Evolutionary conservation across 1,284 basidiomycete species (phyloP), one percentile per base, ranked within the genome.

Genomic region (Fomitopsis betulina): DNA sequence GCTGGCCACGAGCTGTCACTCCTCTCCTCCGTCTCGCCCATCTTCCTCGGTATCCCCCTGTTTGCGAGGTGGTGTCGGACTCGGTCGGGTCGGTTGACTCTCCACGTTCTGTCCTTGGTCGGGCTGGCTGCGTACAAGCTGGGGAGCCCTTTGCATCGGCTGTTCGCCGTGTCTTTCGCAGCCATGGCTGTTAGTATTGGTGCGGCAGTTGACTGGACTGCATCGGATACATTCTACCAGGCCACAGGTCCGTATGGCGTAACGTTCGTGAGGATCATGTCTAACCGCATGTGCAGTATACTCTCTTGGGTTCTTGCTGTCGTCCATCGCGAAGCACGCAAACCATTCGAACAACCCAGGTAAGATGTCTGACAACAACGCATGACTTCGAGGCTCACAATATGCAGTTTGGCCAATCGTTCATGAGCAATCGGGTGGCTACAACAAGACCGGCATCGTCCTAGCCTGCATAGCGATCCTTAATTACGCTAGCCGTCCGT

Each of bases 311-410:
- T 74, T 94, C n/a, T 65, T 91, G 21, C 55, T 88, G 8, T 82
- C 87, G 5, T 83, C 89, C 1, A 63, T 93, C n/a, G 78, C 85
- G 33, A 95, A 94, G 68, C 89, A 91, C 65, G 78, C 82, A 12
- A 93, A 93, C 65, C 81, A 91, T 67, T 84, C 86, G 0, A 92
- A 91, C 63, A 94, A 94, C 67, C 93, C 93, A 63, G 75, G 88
- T 88, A 67, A 39, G 37, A n/a, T 30, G 4, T 39, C 30, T 45
- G 32, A n/a, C 21, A 6, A 30, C 6, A 15, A 15, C 10, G 17
- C 3, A 21, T 35, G 25, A 9, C 17, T 30, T 13, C 23, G 25
- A 7, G 9, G 6, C 49, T 51, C n/a, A 51, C 32, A 1, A 10
- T 27, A 21, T 32, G 7, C 60, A 89, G 87, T 94, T 33, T 96